Evolutionary conservation across 2,329 filamentous ascomycete genomes (phyloP).

Genomic region (Neonectria neomacrospora): DNA sequence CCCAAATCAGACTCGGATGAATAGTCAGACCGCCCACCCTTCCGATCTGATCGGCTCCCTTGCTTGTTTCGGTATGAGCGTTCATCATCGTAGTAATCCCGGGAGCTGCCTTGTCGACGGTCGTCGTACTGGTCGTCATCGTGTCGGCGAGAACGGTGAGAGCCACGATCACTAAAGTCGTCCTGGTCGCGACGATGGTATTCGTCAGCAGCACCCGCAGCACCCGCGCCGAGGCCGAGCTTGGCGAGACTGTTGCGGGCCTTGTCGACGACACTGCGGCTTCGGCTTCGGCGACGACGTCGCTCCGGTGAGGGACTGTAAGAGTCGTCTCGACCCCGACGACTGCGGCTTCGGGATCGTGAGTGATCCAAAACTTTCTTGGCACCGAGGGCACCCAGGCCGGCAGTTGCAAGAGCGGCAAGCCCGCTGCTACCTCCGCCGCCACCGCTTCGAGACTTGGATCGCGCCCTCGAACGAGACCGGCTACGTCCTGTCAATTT

Average conservation of each 20-base stretch:
- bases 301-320: constrained; percentile 59
- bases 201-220: constrained; percentile 52
- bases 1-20: constrained; percentile 66
- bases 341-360: constrained; percentile 63
- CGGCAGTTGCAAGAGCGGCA: constrained; percentile 72
- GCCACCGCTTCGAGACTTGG: constrained; percentile 57
- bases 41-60: constrained; percentile 50
- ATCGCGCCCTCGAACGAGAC: constrained; percentile 74
- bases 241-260: constrained; percentile 71
- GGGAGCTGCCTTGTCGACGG: constrained; percentile 53
- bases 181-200: constrained; percentile 55
- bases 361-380: constrained; percentile 70
- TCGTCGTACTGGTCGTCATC: constrained; percentile 60
- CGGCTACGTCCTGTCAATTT: constrained; percentile 70
- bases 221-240: constrained; percentile 66
- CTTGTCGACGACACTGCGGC: constrained; percentile 72
- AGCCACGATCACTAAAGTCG: constrained; percentile 57
- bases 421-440: constrained; percentile 59
- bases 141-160: constrained; percentile 54
- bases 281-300: constrained; percentile 61
- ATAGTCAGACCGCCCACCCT: constrained; percentile 57
- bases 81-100: constrained; percentile 61
- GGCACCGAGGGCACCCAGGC: constrained; percentile 68
- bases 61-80: constrained; percentile 55
- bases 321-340: constrained; percentile 61